These are phyloP conservation scores for Capsella rubella DNA, from an alignment of 441 rosid genomes.

Conservation along the genomic window DNA sequence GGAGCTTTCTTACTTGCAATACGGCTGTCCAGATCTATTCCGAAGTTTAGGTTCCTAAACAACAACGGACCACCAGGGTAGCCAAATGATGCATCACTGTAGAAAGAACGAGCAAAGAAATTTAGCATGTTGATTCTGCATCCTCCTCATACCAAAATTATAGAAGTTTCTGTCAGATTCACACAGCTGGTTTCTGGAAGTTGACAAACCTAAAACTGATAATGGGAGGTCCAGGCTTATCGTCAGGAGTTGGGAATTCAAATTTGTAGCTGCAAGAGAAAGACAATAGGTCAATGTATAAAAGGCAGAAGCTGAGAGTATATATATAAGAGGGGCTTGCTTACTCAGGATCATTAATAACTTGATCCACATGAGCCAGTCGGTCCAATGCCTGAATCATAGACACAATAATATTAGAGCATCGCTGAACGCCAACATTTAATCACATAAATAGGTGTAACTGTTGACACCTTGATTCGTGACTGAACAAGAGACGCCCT, in stretches of 20 bases:
- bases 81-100: slow-evolving; percentile 98
- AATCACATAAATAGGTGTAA: slow-evolving; percentile 31
- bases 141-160: slow-evolving; percentile 11
- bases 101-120: slow-evolving; percentile 34
- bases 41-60: slow-evolving; percentile 95
- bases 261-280: slow-evolving; percentile 86
- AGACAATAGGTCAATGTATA: slow-evolving; percentile 26
- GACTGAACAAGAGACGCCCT: slow-evolving; percentile 99
- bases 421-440: slow-evolving; percentile 22
- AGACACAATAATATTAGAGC: slow-evolving; percentile 33
- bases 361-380: slow-evolving; percentile 88
- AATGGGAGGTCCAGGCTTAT: slow-evolving; percentile 94
- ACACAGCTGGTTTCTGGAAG: slow-evolving; percentile 32
- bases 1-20: slow-evolving; percentile 82
- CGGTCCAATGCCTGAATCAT: slow-evolving; percentile 86
- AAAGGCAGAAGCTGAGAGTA: slow-evolving; percentile 21
- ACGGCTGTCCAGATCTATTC: slow-evolving; percentile 97
- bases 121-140: slow-evolving; percentile 7
- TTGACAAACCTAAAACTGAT: slow-evolving; percentile 93
- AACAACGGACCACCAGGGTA: slow-evolving; percentile 90
- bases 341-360: slow-evolving; percentile 97
- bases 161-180: slow-evolving; percentile 26
- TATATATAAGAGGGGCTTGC: slow-evolving; percentile 37
- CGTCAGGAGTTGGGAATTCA: slow-evolving; percentile 99
- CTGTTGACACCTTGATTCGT: slow-evolving; percentile 84